Evolutionary conservation across 768 basidiomycete genomes (phyloP).

Genomic region (Lactifluus subvellereus): DNA sequence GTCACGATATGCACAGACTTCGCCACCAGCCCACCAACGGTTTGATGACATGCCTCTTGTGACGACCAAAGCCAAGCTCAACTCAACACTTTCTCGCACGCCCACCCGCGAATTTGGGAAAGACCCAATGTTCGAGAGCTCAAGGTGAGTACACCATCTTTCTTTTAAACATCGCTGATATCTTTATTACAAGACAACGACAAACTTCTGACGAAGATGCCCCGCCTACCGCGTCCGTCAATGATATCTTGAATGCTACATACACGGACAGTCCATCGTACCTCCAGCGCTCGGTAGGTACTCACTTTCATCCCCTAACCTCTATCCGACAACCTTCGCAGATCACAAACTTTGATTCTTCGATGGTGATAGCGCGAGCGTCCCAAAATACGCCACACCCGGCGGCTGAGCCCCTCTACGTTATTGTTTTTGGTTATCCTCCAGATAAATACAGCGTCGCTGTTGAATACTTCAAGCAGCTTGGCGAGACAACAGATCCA

Average conservation of each 20-base stretch:
- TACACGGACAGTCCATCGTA: constrained; percentile 37
- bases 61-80: constrained; percentile 77
- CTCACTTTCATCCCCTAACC: constrained; percentile 5
- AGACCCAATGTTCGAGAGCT: constrained; percentile 80
- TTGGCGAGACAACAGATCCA: constrained; percentile 66
- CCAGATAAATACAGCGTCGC: constrained; percentile 67
- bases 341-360: constrained; percentile 39
- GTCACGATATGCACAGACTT: constrained; percentile 23
- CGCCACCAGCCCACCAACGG: constrained; percentile 53
- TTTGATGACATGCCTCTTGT: constrained; percentile 70
- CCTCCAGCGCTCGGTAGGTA: constrained; percentile 43
- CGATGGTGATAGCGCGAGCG: constrained; percentile 25
- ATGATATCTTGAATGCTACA: constrained; percentile 64
- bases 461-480: constrained; percentile 65
- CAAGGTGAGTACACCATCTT: constrained; percentile 40
- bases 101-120: constrained; percentile 70
- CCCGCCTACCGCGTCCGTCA: constrained; percentile 68
- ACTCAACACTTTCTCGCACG: constrained; percentile 57
- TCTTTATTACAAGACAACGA: constrained; percentile 18
- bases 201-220: constrained; percentile 50
- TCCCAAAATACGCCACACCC: constrained; percentile 22
- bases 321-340: constrained; percentile 22
- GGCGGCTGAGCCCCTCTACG: constrained; percentile 44
- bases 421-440: constrained; percentile 88
- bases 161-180: not conserved